These are phyloP conservation scores for Peronosclerospora sorghi DNA, from an alignment of 352 stramenopile genomes.

Conservation along the genomic window DNA sequence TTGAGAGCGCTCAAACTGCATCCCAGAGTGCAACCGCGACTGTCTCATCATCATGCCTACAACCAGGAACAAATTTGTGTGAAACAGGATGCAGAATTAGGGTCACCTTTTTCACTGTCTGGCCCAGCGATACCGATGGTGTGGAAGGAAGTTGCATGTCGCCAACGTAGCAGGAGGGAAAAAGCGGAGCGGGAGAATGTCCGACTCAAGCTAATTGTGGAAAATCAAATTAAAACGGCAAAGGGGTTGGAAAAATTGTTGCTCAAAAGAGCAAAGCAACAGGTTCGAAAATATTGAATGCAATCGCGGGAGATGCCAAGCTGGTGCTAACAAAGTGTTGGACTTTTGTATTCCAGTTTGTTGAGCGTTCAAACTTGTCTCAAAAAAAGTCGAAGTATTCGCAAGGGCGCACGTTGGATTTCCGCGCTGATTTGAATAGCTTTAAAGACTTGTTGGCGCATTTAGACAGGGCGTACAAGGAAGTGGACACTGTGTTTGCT, in stretches of 20 bases:
- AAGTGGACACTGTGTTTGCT: slow-evolving; percentile 29
- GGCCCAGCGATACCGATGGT: slow-evolving; percentile 11
- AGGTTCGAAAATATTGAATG: slow-evolving; percentile 1
- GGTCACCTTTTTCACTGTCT: slow-evolving; percentile 11
- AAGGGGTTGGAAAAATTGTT: slow-evolving; percentile 23
- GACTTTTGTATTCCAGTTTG: slow-evolving; percentile 7
- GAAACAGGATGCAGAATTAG: background rate
- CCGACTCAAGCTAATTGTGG: slow-evolving; percentile 33
- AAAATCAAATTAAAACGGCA: slow-evolving; percentile 29
- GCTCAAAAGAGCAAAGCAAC: slow-evolving; percentile 23
- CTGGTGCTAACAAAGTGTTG: slow-evolving; percentile 2
- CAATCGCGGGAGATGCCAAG: background rate
- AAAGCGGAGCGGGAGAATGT: slow-evolving; percentile 40
- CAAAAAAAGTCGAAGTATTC: slow-evolving; percentile 27
- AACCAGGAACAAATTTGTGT: slow-evolving; percentile 1
- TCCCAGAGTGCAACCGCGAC: slow-evolving; percentile 16
- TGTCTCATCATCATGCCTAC: slow-evolving; percentile 15
- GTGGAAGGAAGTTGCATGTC: slow-evolving; percentile 25
- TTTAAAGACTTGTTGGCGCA: slow-evolving; percentile 25
- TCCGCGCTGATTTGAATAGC: slow-evolving; percentile 23
- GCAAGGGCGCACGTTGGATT: slow-evolving; percentile 23
- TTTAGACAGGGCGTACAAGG: slow-evolving; percentile 21
- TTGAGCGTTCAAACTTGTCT: slow-evolving; percentile 23
- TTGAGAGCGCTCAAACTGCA: slow-evolving; percentile 29
- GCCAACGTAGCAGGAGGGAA: slow-evolving; percentile 29